Percentiles rank a stretch among this genome's conserved stretches.
These are phyloP conservation scores for Cryphonectria carpinicola DNA, from an alignment of 2,329 filamentous ascomycete species.

Conservation along the genomic window DNA sequence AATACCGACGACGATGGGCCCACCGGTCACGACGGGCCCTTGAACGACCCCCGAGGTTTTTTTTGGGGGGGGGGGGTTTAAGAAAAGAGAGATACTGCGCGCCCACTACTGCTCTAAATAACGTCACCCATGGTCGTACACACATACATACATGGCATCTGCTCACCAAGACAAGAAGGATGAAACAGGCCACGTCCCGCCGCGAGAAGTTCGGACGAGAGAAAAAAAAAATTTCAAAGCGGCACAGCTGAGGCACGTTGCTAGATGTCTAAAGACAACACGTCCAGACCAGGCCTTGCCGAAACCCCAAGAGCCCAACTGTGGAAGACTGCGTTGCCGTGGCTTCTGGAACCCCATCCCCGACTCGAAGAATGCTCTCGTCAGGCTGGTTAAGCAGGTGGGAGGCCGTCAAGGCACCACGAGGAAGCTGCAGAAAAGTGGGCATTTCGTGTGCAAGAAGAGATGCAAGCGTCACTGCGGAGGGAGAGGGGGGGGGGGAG, in stretches of 20 bases:
- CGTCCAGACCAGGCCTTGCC: neutral
- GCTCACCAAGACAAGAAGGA: neutral
- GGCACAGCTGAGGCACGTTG: neutral
- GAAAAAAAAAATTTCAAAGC: neutral
- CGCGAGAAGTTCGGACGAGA: neutral
- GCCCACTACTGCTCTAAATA: neutral
- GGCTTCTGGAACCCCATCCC: neutral
- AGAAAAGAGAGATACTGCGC: neutral
- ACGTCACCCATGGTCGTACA: neutral
- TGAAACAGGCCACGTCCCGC: neutral
- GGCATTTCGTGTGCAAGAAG: neutral
- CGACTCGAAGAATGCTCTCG: neutral
- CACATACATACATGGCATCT: neutral
- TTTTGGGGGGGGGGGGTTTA: too few relatives aligned
- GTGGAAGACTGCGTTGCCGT: neutral
- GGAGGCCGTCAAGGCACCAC: neutral
- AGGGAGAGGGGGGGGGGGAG: too few relatives aligned
- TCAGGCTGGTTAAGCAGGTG: neutral
- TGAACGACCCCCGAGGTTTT: neutral
- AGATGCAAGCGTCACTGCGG: neutral
- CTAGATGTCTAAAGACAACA: neutral
- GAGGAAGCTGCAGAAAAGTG: neutral
- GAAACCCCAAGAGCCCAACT: too few relatives aligned
- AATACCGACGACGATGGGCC: slow-evolving; percentile 39
- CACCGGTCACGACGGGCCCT: slow-evolving; percentile 17